Percentiles rank a stretch among this genome's conserved stretches.
Evolutionary conservation across 2,329 filamentous ascomycete genomes (phyloP).

Genomic region (Scedosporium apiospermum): DNA sequence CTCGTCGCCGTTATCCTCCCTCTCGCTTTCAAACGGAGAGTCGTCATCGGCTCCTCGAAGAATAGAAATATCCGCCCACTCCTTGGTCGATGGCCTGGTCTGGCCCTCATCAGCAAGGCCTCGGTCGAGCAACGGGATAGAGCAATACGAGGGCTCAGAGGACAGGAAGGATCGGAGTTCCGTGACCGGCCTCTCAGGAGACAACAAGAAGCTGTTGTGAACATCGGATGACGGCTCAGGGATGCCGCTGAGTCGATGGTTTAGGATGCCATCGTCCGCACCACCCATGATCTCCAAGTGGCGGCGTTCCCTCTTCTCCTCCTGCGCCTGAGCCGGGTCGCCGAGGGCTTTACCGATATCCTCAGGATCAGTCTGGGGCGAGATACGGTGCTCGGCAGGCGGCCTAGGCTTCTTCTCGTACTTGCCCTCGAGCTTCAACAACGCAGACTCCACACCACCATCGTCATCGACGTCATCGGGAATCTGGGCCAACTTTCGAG

Average conservation of each 20-base stretch:
- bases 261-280: slow-evolving; percentile 26
- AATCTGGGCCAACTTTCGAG: slow-evolving; percentile 77
- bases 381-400: slow-evolving; percentile 26
- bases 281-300: slow-evolving; percentile 29
- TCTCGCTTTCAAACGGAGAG: slow-evolving; percentile 8
- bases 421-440: slow-evolving; percentile 85
- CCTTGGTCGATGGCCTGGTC: slow-evolving; percentile 28
- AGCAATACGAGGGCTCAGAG: slow-evolving; percentile 67
- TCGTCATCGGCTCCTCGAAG: slow-evolving; percentile 37
- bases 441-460: slow-evolving; percentile 83
- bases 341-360: slow-evolving; percentile 1
- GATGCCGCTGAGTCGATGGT: slow-evolving; percentile 11
- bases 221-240: slow-evolving; percentile 5
- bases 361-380: neutral
- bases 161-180: slow-evolving; percentile 40
- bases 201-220: slow-evolving; percentile 9
- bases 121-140: slow-evolving; percentile 66
- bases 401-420: slow-evolving; percentile 49
- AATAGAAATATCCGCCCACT: slow-evolving; percentile 48
- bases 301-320: slow-evolving; percentile 63
- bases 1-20: neutral
- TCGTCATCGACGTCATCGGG: slow-evolving; percentile 73
- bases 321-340: slow-evolving; percentile 48
- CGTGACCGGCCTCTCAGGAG: slow-evolving; percentile 12
- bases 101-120: slow-evolving; percentile 44